Conservation (phyloP, 805 yeast genomes). For the Saccharomycopsis fermentans region DNA sequence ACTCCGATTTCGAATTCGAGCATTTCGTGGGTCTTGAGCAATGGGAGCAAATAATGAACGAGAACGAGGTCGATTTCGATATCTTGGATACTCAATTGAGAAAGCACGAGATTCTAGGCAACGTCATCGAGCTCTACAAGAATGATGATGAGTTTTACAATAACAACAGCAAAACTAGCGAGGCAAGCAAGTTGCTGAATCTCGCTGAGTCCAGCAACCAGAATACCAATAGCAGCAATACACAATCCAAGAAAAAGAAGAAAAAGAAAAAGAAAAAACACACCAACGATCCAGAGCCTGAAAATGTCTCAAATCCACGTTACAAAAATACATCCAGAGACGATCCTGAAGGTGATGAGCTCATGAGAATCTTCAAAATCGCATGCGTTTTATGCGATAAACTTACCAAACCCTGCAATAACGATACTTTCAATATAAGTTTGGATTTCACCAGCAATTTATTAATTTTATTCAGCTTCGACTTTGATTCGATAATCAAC, state of each 20-base stretch:
- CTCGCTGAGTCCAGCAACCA: neutral
- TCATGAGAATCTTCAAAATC: neutral
- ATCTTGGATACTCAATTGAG: conserved; percentile 7
- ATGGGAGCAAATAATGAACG: neutral
- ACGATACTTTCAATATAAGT: conserved; percentile 16
- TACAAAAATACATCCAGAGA: neutral
- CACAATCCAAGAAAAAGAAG: neutral
- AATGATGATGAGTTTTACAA: neutral
- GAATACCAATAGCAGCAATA: neutral
- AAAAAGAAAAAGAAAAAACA: neutral
- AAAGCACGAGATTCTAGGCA: conserved; percentile 7
- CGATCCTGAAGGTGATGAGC: neutral
- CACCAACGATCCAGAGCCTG: neutral
- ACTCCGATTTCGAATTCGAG: conserved; percentile 19
- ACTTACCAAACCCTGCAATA: conserved; percentile 16
- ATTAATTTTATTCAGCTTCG: conserved; percentile 9
- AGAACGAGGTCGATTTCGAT: conserved; percentile 13
- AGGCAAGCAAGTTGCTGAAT: no score
- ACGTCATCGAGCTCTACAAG: neutral
- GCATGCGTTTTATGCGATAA: conserved; percentile 14
- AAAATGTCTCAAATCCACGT: neutral
- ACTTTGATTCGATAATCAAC: neutral
- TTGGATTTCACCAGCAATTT: conserved; percentile 11
- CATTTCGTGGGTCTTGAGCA: conserved; percentile 5
- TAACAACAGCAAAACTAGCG: neutral